Base-by-base conservation (phyloP, 106 monocot species). In the Iris macrosiphon region DNA sequence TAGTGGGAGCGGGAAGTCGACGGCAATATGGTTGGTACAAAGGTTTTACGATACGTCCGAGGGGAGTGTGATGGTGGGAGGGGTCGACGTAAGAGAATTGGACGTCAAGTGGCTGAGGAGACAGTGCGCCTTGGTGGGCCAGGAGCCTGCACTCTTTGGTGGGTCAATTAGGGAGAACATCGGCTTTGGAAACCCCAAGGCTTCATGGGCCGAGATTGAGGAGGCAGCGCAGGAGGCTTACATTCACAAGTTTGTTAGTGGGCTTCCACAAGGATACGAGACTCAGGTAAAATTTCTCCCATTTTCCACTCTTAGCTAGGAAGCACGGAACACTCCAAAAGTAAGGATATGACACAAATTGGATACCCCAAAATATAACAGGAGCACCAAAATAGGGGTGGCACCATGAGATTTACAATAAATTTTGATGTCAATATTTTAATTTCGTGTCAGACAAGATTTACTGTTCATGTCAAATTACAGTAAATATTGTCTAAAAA, bases 201-300 rank as follows among this genome's bases (percentile, higher is more conserved):
- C 78, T 14, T 60, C 72, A 3, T 67, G 72, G 71, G 67, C 72
- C 3, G 78, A 78, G 67, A 67, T 78, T 22, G 78, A 78, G 57
- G 72, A 66, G 6, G 78, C 78, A 0, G 78, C 78, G 4, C 26
- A 67, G 11, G 51, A 59, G 40, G 78, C 67, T 26, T 29, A 56
- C n/a, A 72, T 72, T 38, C 72, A 78, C 27, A 72, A 78, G 57
- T 78, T 78, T 58, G 72, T 78, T 18, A 22, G 67, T 21, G 67
- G 72, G 4, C 66, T 78, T 0, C 78, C 78, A 1, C 78, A 62
- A 29, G 72, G 72, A 0, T 78, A 78, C 9, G 78, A 72, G 23
- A 78, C 78, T 1, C 51, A 72, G 72, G 71, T 77, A 70, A 39
- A 4, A 2, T 18, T 53, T 33, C 32, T 4, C n/a, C n/a, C n/a